Evolutionary conservation across 192 early-diverging fungal species (phyloP), one percentile per base, ranked within the genome.

Genomic region (Linnemannia exigua): DNA sequence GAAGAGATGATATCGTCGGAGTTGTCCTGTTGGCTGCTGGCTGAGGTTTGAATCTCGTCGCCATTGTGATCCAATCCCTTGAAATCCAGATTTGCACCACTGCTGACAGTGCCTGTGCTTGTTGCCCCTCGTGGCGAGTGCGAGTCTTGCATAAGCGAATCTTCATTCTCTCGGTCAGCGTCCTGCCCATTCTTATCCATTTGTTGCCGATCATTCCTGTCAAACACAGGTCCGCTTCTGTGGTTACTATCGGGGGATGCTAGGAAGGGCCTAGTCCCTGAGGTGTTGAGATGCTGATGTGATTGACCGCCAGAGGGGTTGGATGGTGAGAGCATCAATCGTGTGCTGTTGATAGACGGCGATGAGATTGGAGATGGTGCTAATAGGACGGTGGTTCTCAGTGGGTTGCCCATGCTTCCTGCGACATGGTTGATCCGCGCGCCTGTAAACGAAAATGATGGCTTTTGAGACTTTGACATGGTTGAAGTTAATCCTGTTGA

Each of bases 331-430:
- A 67, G 77, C 75, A 83, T 83, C 66, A 77, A 50, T 11, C 37
- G 44, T 16, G 70, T 16, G 66, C 71, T 77, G 35, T 67, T 71
- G 35, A 77, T 44, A 0, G 77, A 17, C 9, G 84, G 84, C 4
- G 84, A 86, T 15, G 72, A 47, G n/a, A 86, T 46, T n/a, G 79
- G 84, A 0, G 84, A 86, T 1, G 77, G 74, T 16, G 84, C 47
- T 41, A 86, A 38, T 16, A 86, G 28, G 1, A 86, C 84, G 7
- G 73, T 79, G 1, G 84, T 69, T n/a, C 69, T 77, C 69, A 52
- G 63, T 12, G 66, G 76, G 22, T 68, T 84, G 35, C 63, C 66
- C 36, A 37, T 7, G 58, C 41, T 69, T 22, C 44, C 38, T 19
- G 28, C 37, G 25, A 5, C 50, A 46, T 63, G 31, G 17, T 33